Conservation (phyloP, 306 rosid genomes). For the Trifolium repens region DNA sequence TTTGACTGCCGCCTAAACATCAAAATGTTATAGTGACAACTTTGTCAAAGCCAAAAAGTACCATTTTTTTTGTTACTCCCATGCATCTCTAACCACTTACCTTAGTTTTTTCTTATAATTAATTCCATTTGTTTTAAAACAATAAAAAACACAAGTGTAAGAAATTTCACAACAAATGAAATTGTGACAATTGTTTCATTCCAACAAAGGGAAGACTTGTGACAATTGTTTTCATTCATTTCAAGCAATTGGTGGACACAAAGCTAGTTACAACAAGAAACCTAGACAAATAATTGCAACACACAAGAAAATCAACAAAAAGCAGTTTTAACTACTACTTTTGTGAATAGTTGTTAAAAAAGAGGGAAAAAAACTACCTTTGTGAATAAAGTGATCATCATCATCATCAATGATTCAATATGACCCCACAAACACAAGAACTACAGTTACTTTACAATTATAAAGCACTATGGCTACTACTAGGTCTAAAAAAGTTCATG, state of each 20-base stretch:
- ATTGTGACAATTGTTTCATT: too few species aligned
- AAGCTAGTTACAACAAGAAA: constrained; percentile 82
- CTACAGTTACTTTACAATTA: not conserved
- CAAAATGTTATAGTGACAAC: too few species aligned
- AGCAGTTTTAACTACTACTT: not conserved
- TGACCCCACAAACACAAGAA: not conserved
- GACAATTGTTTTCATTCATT: constrained; percentile 72
- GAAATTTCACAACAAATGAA: too few species aligned
- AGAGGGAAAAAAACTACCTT: not conserved
- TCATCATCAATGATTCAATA: too few species aligned
- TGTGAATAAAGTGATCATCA: not conserved
- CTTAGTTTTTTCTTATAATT: too few species aligned
- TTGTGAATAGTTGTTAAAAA: too few species aligned
- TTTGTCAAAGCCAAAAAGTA: too few species aligned
- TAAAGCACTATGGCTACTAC: not conserved
- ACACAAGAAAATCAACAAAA: not conserved
- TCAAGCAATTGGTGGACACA: constrained; percentile 91
- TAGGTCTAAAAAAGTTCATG: constrained; percentile 69
- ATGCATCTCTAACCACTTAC: too few species aligned
- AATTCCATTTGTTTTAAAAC: too few species aligned
- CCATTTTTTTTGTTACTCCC: too few species aligned
- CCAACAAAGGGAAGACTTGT: constrained; percentile 49
- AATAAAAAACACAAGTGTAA: constrained; percentile 30
- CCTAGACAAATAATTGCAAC: constrained; percentile 40
- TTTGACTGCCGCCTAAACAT: too few species aligned